These are phyloP conservation scores for Beauveria brongniartii DNA, from an alignment of 2,329 filamentous ascomycete species.

Conservation along the genomic window DNA sequence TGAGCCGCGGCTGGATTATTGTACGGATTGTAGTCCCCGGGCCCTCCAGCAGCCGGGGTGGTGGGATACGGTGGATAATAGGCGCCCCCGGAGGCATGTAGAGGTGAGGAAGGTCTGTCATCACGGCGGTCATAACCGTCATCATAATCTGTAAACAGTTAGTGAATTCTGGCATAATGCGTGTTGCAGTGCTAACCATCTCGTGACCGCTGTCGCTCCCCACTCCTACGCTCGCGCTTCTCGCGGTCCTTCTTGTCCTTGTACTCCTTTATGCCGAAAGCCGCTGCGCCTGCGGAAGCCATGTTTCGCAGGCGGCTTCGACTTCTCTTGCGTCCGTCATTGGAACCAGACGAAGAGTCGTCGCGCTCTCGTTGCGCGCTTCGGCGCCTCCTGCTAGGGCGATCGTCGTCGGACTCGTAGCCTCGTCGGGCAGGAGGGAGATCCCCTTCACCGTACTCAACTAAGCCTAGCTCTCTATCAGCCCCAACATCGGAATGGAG, in stretches of 20 bases:
- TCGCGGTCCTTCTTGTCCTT: constrained; percentile 40
- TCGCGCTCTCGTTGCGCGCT: constrained; percentile 30
- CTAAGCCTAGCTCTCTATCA: constrained; percentile 61
- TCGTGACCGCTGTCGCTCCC: constrained; percentile 14
- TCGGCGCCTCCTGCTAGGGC: constrained; percentile 19
- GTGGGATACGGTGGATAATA: constrained; percentile 37
- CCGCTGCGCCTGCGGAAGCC: constrained; percentile 51
- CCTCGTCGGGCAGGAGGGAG: constrained; percentile 39
- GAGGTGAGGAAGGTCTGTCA: constrained; percentile 36
- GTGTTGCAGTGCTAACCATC: constrained; percentile 16
- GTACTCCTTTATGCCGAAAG: constrained; percentile 55
- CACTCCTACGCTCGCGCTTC: constrained; percentile 30
- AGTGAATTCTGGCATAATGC: background rate
- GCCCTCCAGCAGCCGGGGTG: constrained; percentile 18
- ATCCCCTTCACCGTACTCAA: constrained; percentile 57
- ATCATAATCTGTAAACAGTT: constrained; percentile 24
- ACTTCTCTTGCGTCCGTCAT: constrained; percentile 39
- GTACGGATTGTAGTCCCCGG: constrained; percentile 28
- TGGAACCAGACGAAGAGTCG: constrained; percentile 22
- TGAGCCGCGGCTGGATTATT: constrained; percentile 25
- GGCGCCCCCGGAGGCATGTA: constrained; percentile 43
- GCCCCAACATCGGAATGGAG: constrained; percentile 42
- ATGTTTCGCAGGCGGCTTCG: constrained; percentile 46
- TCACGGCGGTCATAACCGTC: constrained; percentile 32
- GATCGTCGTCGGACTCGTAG: constrained; percentile 16